Percentiles rank a stretch among this genome's conserved stretches.
These are phyloP conservation scores for Exsudoporus floridanus DNA, from an alignment of 1,284 basidiomycete genomes.

Conservation along the genomic window DNA sequence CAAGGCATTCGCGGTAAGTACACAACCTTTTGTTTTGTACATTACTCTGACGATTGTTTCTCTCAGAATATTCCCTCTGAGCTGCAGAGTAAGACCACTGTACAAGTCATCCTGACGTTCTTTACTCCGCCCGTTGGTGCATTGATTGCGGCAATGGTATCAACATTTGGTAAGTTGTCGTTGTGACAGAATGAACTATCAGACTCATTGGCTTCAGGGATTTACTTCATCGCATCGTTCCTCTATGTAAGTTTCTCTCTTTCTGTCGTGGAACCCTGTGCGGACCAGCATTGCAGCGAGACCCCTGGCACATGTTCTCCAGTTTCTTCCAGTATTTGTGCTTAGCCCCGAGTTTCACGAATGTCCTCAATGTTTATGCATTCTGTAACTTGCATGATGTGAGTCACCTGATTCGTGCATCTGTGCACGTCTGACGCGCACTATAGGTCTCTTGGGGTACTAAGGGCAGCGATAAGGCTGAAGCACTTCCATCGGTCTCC, in stretches of 20 bases:
- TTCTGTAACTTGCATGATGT: conserved; percentile 96
- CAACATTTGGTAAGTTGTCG: conserved; percentile 69
- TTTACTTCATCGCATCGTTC: conserved; percentile 83
- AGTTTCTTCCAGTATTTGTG: conserved; percentile 92
- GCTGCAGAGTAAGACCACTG: conserved; percentile 48
- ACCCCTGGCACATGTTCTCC: conserved; percentile 99
- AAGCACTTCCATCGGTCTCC: conserved; percentile 88
- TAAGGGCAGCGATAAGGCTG: conserved; percentile 94
- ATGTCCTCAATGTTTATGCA: conserved; percentile 93
- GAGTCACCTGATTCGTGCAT: conserved; percentile 21
- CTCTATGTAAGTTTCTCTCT: conserved; percentile 69
- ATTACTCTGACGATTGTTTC: conserved; percentile 2
- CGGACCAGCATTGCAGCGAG: conserved; percentile 54
- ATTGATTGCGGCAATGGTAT: conserved; percentile 83
- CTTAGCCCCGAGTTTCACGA: conserved; percentile 89
- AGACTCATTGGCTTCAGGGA: conserved; percentile 43
- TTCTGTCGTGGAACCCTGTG: neutral
- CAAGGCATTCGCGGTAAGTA: conserved; percentile 68
- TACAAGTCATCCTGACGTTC: conserved; percentile 53
- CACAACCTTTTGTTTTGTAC: neutral
- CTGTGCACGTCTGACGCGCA: conserved; percentile 6
- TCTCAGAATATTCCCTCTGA: conserved; percentile 55
- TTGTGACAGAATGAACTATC: neutral
- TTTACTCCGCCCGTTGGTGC: conserved; percentile 79
- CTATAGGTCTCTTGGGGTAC: conserved; percentile 86